Evolutionary conservation across 2,329 filamentous ascomycete genomes (phyloP), one percentile per base, ranked within the genome.

Genomic region (Clonostachys sp.): DNA sequence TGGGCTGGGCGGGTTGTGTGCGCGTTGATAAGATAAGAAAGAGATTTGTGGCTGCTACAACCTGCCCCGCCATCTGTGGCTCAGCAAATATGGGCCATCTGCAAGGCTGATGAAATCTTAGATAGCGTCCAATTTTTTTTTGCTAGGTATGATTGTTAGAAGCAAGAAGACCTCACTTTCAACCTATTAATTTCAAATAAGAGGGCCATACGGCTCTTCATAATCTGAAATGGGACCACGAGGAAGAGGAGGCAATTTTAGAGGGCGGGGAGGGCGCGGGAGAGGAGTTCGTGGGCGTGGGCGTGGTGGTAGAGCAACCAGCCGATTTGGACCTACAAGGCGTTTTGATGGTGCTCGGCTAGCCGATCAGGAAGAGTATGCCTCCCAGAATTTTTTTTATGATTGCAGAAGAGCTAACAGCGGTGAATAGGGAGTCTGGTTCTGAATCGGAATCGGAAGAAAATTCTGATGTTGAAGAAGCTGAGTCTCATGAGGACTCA

Each of bases 1-100:
- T 66, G 65, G 65, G 14, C 52, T 42, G 24, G 49, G 61, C n/a
- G 65, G 70, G 68, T 75, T 77, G 74, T 77, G 74, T 70, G 73
- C 73, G 70, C 73, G 75, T 76, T 74, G 74, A 75, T 75, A 76
- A 73, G 67, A 71, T 69, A 70, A 69, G 60, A 50, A 48, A 30
- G 16, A 46, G 17, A 41, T 41, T 30, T 30, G 24, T 30, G 24
- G 24, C 24, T 30, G 9, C 5, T 41, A 12, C n/a, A 39, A 18
- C n/a, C 34, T 38, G n/a, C 61, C 64, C 61, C 63, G 59, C 53
- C 59, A 48, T 0, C 5, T 62, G 64, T 66, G 64, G 64, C 64
- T 63, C 54, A 55, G 56, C 47, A 24, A 45, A 51, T 44, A 55
- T 51, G 54, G 53, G 60, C 45, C 41, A 41, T 45, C 55, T 57